Evolutionary conservation across 164 flowering plant genomes (phyloP).

Genomic region (Liriodendron chinense): DNA sequence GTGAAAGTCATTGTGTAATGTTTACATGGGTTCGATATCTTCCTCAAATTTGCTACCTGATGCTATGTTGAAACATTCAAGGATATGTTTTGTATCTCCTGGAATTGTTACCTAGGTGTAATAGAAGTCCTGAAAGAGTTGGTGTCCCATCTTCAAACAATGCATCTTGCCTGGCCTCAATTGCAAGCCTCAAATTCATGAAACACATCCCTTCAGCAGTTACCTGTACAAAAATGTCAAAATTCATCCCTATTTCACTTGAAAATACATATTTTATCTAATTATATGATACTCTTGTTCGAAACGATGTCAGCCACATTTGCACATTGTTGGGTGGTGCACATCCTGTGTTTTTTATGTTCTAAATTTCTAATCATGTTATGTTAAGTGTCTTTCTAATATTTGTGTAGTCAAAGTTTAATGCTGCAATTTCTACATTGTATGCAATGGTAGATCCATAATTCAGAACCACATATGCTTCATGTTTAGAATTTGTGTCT

Average conservation of each 20-base stretch:
- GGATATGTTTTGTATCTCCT: conserved; percentile 12
- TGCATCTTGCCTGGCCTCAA: not conserved
- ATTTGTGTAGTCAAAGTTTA: not conserved
- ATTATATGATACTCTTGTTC: not conserved
- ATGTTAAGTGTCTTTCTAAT: not conserved
- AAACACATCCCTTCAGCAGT: conserved; percentile 1
- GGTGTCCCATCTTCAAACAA: conserved; percentile 5
- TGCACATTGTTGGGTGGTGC: not conserved
- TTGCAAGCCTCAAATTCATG: conserved; percentile 1
- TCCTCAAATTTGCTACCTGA: conserved; percentile 13
- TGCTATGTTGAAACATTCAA: conserved; percentile 23
- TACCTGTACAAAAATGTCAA: not conserved
- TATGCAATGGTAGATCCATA: not conserved
- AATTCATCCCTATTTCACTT: not conserved
- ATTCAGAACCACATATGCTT: not conserved
- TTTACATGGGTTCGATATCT: conserved; percentile 14
- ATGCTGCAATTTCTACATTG: not conserved
- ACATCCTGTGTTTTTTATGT: not conserved
- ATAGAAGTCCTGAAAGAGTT: conserved; percentile 1
- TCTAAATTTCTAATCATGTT: not conserved
- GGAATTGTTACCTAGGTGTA: conserved; percentile 10
- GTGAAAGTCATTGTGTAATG: conserved; percentile 22
- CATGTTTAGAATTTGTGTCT: not conserved
- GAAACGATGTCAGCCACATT: not conserved
- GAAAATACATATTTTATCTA: not conserved